These are phyloP conservation scores for Candida suzukii DNA, from an alignment of 805 yeast genomes.

Conservation along the genomic window DNA sequence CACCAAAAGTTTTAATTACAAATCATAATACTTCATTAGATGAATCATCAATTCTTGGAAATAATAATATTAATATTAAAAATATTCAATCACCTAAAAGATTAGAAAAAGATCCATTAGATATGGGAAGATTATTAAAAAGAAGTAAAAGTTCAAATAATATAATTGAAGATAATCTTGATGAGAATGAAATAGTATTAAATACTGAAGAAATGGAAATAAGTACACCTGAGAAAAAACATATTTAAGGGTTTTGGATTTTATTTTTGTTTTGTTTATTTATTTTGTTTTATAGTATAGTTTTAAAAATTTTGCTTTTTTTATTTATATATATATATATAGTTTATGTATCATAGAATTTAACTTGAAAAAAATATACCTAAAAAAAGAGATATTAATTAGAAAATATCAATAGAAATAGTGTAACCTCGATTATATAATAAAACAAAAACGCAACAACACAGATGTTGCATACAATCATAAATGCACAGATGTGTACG, in stretches of 20 bases:
- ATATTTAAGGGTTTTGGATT: too few relatives aligned
- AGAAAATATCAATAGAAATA: too few relatives aligned
- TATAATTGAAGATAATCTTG: neutral
- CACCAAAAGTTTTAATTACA: neutral
- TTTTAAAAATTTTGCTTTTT: too few relatives aligned
- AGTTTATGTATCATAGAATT: too few relatives aligned
- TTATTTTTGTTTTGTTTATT: too few relatives aligned
- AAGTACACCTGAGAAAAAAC: neutral
- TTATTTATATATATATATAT: too few relatives aligned
- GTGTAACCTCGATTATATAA: too few relatives aligned
- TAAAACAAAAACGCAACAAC: too few relatives aligned
- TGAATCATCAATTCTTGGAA: neutral
- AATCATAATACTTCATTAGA: neutral
- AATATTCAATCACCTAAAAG: constrained; percentile 12
- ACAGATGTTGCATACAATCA: neutral
- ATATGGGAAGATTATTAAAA: constrained; percentile 9
- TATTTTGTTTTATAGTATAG: too few relatives aligned
- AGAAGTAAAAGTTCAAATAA: constrained; percentile 9
- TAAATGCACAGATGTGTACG: constrained; percentile 1
- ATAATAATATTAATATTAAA: neutral
- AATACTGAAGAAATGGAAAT: neutral
- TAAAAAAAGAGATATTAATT: too few relatives aligned
- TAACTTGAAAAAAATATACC: too few relatives aligned
- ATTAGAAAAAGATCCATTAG: neutral
- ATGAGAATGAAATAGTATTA: neutral